Evolutionary conservation across 2,329 filamentous ascomycete genomes (phyloP), one percentile per base, ranked within the genome.

Genomic region (Ophiostoma fasciatum): DNA sequence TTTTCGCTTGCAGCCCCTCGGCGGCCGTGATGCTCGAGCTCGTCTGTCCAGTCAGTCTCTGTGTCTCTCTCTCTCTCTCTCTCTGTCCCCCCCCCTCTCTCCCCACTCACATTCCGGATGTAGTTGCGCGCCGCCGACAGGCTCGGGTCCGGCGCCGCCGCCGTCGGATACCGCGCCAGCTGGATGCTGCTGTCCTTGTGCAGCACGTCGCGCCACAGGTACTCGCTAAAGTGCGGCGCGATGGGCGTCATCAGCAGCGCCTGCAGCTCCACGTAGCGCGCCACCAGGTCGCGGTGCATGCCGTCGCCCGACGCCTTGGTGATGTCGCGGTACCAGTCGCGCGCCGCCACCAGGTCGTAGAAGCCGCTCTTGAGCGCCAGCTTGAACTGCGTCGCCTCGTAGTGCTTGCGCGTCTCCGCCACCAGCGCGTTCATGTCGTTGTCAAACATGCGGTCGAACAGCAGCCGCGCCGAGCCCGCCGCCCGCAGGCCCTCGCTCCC

Each of bases 131-230:
- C 81, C 11, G 85, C 83, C 7, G 78, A 78, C 40, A 94, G 70
- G 29, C 66, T 62, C 5, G 78, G 61, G 43, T 81, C 66, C 1
- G 77, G 64, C 17, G 70, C 66, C 1, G 79, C 72, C 0, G 83
- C 74, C 34, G 69, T 60, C 12, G 85, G 84, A 67, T 74, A 94
- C 28, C 65, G 65, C 11, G 82, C 84, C 35, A 77, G 74, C 61
- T 96, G 87, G 49, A 98, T 74, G 7, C 79, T 81, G 37, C 66
- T 61, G 25, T 71, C 56, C 63, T 82, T 85, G 54, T 80, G 74
- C 42, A 98, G 73, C 2, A 96, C 74, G 59, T 96, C 88, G 37
- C 81, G 73, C 84, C 85, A 96, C 53, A 98, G 75, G 59, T 93
- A 81, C 54, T 98, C 90, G 31, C 83, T 68, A 79, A 85, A 96